Evolutionary conservation across 345 rosid genomes (phyloP).

Genomic region (Mallotus nudiflorus): DNA sequence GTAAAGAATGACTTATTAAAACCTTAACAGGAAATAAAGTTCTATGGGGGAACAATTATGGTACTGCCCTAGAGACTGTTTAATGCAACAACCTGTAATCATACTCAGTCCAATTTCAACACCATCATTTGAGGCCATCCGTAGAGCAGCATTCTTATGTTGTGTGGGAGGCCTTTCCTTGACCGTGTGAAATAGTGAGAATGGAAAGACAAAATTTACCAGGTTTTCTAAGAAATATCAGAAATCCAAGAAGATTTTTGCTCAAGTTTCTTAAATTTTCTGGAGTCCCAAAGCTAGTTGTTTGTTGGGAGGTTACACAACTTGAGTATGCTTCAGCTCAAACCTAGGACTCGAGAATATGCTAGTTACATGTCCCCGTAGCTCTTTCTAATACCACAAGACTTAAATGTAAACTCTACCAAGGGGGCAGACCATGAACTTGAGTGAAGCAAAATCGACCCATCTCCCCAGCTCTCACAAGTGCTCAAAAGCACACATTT

Average conservation of each 20-base stretch:
- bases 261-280: no score
- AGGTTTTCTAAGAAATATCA: no score
- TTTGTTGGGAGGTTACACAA: not conserved
- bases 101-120: not conserved
- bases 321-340: not conserved
- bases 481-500: not conserved
- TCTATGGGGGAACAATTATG: not conserved
- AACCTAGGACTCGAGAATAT: not conserved
- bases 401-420: not conserved
- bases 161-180: not conserved
- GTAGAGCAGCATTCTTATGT: not conserved
- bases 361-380: not conserved
- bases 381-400: not conserved
- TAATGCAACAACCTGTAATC: not conserved
- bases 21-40: not conserved
- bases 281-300: not conserved
- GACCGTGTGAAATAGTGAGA: not conserved
- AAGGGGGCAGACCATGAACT: conserved; percentile 4
- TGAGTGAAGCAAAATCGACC: not conserved
- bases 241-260: not conserved
- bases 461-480: not conserved
- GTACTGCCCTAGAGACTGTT: not conserved
- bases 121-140: not conserved
- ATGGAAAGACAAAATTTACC: no score
- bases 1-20: not conserved